phyloP scores from a whole-genome alignment of 805 yeast genomes.

The Ogataea populi-albae region DNA sequence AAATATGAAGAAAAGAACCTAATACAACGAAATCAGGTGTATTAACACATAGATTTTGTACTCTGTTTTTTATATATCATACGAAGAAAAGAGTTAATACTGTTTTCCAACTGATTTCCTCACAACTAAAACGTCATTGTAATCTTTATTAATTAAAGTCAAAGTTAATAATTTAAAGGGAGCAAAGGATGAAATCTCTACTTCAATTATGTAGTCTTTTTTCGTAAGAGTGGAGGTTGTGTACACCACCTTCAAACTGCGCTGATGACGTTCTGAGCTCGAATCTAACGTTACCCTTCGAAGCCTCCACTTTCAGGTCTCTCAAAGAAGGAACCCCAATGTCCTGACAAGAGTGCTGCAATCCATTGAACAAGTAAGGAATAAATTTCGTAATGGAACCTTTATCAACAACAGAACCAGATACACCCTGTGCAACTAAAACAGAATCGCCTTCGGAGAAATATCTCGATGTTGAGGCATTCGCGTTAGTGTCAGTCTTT shows the following conservation, averaged over 20 bases:
- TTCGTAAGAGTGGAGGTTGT: constrained; percentile 94
- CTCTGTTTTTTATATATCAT: constrained; percentile 5
- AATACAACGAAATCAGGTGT: constrained; percentile 4
- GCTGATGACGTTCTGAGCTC: constrained; percentile 99
- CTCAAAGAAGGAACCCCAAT: constrained; percentile 76
- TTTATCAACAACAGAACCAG: constrained; percentile 94
- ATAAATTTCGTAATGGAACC: constrained; percentile 92
- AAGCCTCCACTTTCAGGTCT: constrained; percentile 62
- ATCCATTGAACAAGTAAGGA: constrained; percentile 91
- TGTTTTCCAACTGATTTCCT: neutral
- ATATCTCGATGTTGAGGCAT: constrained; percentile 97
- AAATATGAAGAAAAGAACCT: constrained; percentile 7
- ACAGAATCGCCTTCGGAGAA: constrained; percentile 95
- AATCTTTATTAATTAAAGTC: no score
- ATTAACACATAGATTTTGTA: constrained; percentile 3
- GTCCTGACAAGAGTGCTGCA: constrained; percentile 98
- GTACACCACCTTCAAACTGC: constrained; percentile 98
- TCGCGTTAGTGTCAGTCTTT: constrained; percentile 80
- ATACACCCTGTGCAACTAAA: constrained; percentile 98
- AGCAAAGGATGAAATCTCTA: constrained; percentile 16
- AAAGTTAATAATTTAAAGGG: no score
- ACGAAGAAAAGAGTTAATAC: constrained; percentile 1
- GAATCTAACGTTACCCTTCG: constrained; percentile 74
- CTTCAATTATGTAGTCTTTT: constrained; percentile 95
- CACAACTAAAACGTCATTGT: no score